Evolutionary conservation across 2,329 filamentous ascomycete species (phyloP).

Genomic region (Amesomyces nigricolor): DNA sequence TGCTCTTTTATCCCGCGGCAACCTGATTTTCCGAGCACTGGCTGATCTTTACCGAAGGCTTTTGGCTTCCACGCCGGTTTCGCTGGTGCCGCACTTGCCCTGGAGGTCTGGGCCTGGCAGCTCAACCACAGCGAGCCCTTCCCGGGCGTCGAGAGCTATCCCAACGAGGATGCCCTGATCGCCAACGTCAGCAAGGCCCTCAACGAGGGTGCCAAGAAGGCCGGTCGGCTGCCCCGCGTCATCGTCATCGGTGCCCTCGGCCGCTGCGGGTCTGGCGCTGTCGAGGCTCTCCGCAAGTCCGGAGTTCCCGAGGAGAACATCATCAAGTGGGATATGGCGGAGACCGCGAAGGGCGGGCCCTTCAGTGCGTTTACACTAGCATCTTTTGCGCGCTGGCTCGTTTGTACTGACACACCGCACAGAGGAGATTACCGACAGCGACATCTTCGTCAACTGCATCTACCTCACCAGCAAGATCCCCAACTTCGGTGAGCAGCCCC

Average conservation of each 20-base stretch:
- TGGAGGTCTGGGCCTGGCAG: conserved; percentile 82
- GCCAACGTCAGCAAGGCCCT: conserved; percentile 67
- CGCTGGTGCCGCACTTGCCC: conserved; percentile 64
- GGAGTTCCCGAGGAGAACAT: conserved; percentile 67
- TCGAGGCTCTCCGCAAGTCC: conserved; percentile 69
- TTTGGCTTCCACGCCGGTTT: conserved; percentile 75
- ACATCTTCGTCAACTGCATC: conserved; percentile 84
- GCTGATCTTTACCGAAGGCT: conserved; percentile 32
- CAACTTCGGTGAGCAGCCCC: conserved; percentile 49
- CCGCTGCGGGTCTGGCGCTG: conserved; percentile 78
- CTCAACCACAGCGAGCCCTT: conserved; percentile 56
- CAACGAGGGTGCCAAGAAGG: conserved; percentile 56
- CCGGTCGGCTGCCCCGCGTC: conserved; percentile 63
- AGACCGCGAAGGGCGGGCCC: conserved; percentile 71
- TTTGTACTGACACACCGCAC: conserved; percentile 9
- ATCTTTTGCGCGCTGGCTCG: neutral
- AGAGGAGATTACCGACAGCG: conserved; percentile 66
- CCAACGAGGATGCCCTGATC: conserved; percentile 69
- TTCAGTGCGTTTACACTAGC: conserved; percentile 40
- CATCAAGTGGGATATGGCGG: conserved; percentile 65
- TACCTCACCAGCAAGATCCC: conserved; percentile 72
- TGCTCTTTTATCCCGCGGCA: neutral
- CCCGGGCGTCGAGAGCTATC: conserved; percentile 61
- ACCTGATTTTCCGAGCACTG: too few species aligned
- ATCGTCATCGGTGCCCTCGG: conserved; percentile 82